These are phyloP conservation scores for Puccinia hordei DNA, from an alignment of 1,284 basidiomycete species.

Conservation along the genomic window DNA sequence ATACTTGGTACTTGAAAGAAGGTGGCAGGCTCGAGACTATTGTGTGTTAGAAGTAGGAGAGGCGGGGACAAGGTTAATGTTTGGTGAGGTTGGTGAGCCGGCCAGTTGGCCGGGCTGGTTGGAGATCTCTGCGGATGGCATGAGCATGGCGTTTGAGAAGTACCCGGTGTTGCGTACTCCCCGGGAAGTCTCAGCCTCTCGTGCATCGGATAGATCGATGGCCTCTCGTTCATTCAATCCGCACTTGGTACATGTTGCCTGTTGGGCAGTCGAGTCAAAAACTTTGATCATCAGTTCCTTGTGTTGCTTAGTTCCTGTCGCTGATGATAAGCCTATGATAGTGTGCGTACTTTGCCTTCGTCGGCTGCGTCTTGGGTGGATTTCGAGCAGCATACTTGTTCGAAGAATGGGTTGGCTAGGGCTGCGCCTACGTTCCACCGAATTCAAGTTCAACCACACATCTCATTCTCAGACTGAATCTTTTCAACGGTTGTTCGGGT, in stretches of 20 bases:
- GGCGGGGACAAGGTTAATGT: neutral
- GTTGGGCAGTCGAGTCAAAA: neutral
- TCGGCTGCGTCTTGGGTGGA: conserved; percentile 13
- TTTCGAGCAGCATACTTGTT: conserved; percentile 46
- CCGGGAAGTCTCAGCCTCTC: conserved; percentile 18
- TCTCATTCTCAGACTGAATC: neutral
- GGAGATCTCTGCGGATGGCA: conserved; percentile 21
- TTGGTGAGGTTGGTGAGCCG: conserved; percentile 2
- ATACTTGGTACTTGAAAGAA: too few relatives aligned
- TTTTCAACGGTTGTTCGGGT: neutral
- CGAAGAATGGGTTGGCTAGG: conserved; percentile 46
- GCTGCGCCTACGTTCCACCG: conserved; percentile 17
- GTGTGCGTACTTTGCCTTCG: neutral
- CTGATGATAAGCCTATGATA: neutral
- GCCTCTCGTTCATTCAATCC: conserved; percentile 46
- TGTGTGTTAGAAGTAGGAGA: neutral
- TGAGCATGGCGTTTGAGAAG: conserved; percentile 48
- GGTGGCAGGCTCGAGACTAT: neutral
- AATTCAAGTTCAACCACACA: neutral
- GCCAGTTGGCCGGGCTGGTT: conserved; percentile 12
- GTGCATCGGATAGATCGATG: conserved; percentile 30
- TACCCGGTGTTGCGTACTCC: conserved; percentile 42
- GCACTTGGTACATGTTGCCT: conserved; percentile 45
- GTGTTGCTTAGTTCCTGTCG: neutral
- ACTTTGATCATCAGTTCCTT: neutral